Conservation (phyloP, 1,284 basidiomycete species). For the Papiliotrema fonsecae region DNA sequence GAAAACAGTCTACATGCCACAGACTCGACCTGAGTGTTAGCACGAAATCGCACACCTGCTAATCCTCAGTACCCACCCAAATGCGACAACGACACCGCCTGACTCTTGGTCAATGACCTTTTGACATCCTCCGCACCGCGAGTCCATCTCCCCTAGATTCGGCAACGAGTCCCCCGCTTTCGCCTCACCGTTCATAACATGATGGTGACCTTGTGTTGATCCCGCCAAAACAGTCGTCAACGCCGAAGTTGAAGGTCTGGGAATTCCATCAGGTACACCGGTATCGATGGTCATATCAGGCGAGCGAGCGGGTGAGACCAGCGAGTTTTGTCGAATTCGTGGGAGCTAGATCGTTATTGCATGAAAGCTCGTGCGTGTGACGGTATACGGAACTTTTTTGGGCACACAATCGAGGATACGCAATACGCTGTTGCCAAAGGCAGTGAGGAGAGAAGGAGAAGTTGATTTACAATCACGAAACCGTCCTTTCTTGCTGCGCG, state of each 20-base stretch:
- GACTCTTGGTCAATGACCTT: constrained; percentile 73
- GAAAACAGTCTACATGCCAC: constrained; percentile 51
- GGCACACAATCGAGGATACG: no score
- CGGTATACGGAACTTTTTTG: no score
- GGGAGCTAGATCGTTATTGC: no score
- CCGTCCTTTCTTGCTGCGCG: no score
- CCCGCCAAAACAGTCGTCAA: neutral
- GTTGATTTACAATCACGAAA: no score
- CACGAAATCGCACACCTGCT: neutral
- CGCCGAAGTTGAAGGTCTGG: neutral
- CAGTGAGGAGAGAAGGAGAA: no score
- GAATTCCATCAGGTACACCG: neutral
- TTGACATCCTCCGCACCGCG: constrained; percentile 74
- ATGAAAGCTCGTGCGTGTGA: no score
- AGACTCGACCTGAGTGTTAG: constrained; percentile 36
- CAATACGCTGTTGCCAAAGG: no score
- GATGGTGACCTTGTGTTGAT: neutral
- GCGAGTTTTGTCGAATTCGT: no score
- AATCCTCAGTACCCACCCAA: constrained; percentile 59
- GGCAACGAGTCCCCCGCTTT: constrained; percentile 15
- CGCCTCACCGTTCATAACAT: constrained; percentile 2
- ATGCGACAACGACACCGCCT: constrained; percentile 83
- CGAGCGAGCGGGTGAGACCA: no score
- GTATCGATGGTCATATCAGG: no score
- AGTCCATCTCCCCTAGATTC: constrained; percentile 32